Conservation (phyloP, 176 grass and related monocot genomes). For the Rhynchospora pubera region DNA sequence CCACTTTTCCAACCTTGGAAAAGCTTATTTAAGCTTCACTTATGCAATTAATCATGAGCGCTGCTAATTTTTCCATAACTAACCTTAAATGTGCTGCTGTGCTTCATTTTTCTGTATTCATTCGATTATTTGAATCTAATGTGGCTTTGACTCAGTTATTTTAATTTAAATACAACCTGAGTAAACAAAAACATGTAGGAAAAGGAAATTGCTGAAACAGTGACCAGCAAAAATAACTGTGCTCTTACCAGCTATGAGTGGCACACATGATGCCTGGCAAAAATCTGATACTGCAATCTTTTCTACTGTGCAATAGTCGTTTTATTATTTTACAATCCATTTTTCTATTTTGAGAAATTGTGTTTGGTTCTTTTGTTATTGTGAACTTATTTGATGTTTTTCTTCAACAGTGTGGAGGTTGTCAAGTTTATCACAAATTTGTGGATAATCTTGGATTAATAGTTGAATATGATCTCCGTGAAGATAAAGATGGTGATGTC, state of each 20-base stretch:
- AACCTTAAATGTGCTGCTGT: background rate
- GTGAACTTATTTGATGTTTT: background rate
- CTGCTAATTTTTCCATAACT: background rate
- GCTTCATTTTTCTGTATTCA: background rate
- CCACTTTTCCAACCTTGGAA: background rate
- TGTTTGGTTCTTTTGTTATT: background rate
- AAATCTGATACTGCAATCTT: background rate
- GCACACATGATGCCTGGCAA: background rate
- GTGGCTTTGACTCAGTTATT: background rate
- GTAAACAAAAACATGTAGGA: background rate
- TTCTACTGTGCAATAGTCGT: background rate
- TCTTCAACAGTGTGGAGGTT: slow-evolving; percentile 64
- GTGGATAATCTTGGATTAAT: slow-evolving; percentile 92
- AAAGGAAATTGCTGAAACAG: background rate
- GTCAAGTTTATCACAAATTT: slow-evolving; percentile 89
- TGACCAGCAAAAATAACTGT: background rate
- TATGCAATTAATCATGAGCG: background rate
- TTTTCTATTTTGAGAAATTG: background rate
- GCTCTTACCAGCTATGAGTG: background rate
- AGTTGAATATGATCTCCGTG: slow-evolving; percentile 76
- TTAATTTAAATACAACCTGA: background rate
- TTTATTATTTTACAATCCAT: background rate
- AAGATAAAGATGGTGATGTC: slow-evolving; percentile 29
- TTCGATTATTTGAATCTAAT: background rate
- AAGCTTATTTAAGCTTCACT: background rate